Evolutionary conservation across 495 filamentous ascomycete species (phyloP).

Genomic region (Usnea hakonensis): DNA sequence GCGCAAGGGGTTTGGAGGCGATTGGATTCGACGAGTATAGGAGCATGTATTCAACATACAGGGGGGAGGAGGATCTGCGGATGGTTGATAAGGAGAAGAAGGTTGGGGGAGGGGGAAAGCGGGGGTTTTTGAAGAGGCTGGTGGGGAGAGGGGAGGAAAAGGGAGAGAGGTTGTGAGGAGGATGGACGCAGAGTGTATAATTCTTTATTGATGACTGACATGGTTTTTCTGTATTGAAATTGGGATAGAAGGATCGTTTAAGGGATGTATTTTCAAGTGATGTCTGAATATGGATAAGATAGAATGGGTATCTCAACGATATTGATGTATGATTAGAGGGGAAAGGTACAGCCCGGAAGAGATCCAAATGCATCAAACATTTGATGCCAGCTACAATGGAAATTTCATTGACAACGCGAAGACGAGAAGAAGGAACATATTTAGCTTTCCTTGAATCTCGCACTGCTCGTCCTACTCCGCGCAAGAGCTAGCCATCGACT

Average conservation of each 20-base stretch:
- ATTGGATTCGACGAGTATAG: conserved; percentile 12
- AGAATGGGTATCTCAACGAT: not conserved
- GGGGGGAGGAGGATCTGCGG: not conserved
- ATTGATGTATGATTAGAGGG: not conserved
- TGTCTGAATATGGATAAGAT: not conserved
- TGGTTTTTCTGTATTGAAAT: not conserved
- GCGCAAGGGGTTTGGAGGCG: conserved; percentile 14
- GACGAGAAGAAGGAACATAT: not conserved
- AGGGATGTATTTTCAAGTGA: not conserved
- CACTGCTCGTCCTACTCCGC: too few relatives aligned
- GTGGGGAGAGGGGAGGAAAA: conserved; percentile 53
- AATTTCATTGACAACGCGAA: not conserved
- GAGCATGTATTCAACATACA: conserved; percentile 10
- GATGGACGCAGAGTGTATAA: too few relatives aligned
- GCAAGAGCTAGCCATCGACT: too few relatives aligned
- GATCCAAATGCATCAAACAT: not conserved
- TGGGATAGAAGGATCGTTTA: not conserved
- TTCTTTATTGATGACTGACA: not conserved
- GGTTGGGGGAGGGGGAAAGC: conserved; percentile 39
- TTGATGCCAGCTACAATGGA: not conserved
- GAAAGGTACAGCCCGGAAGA: not conserved
- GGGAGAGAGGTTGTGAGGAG: conserved; percentile 32
- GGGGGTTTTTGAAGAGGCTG: conserved; percentile 41
- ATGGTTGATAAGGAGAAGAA: conserved; percentile 19
- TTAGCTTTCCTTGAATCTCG: too few relatives aligned